Conservation (phyloP, 2,329 filamentous ascomycete species). For the Alternaria dauci region DNA sequence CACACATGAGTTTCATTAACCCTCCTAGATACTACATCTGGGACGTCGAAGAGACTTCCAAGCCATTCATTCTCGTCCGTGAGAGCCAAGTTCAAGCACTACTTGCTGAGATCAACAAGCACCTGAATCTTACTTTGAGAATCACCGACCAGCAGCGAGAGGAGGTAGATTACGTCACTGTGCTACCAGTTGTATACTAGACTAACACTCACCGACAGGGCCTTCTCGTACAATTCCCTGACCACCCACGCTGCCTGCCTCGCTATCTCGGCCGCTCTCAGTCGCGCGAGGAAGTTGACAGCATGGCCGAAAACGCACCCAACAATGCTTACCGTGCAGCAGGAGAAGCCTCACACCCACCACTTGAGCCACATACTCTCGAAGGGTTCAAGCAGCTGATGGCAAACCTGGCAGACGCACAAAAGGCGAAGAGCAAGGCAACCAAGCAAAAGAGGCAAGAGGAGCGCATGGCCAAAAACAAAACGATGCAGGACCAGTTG, state of each 20-base stretch:
- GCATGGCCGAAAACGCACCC: slow-evolving; percentile 40
- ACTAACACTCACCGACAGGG: slow-evolving; percentile 39
- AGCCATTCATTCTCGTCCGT: slow-evolving; percentile 72
- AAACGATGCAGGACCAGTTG: slow-evolving; percentile 63
- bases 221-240: slow-evolving; percentile 69
- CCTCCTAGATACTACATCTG: slow-evolving; percentile 71
- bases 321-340: slow-evolving; percentile 17
- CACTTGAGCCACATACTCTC: slow-evolving; percentile 50
- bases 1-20: not conserved
- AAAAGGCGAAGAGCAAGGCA: slow-evolving; percentile 60
- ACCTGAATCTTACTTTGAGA: slow-evolving; percentile 61
- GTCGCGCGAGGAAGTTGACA: slow-evolving; percentile 56
- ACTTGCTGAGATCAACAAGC: slow-evolving; percentile 69
- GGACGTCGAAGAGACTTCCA: slow-evolving; percentile 49
- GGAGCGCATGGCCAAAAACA: slow-evolving; percentile 60
- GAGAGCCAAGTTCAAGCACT: slow-evolving; percentile 71
- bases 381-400: slow-evolving; percentile 65
- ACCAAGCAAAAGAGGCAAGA: slow-evolving; percentile 60
- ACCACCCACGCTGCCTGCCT: slow-evolving; percentile 69
- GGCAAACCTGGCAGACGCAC: slow-evolving; percentile 59
- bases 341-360: slow-evolving; percentile 29
- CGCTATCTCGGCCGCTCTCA: slow-evolving; percentile 70
- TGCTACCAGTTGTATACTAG: not conserved
- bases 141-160: slow-evolving; percentile 65
- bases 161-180: slow-evolving; percentile 27